Percentiles rank a stretch among this genome's conserved stretches.
Evolutionary conservation across 345 rosid genomes (phyloP).

Genomic region (Rhodamnia argentea): DNA sequence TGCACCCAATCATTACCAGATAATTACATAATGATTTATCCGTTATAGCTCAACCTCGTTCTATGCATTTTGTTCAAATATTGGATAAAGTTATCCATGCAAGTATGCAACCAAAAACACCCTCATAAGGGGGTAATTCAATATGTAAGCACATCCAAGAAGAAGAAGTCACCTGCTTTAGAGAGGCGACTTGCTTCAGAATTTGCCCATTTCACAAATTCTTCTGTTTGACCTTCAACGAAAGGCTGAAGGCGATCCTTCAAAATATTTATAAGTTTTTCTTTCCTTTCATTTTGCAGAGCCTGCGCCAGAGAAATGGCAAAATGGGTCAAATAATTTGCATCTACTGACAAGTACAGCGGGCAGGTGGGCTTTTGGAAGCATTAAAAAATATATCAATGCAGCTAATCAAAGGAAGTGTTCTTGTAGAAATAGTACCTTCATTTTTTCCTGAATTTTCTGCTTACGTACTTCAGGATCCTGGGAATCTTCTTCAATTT

Average conservation of each 20-base stretch:
- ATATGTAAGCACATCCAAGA: background rate
- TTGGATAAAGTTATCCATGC: background rate
- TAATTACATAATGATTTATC: background rate
- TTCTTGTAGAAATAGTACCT: slow-evolving; percentile 20
- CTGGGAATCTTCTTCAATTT: slow-evolving; percentile 39
- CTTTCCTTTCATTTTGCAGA: slow-evolving; percentile 68
- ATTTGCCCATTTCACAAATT: slow-evolving; percentile 64
- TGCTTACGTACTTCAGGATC: slow-evolving; percentile 37
- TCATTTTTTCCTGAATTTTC: slow-evolving; percentile 59
- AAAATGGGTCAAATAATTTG: background rate
- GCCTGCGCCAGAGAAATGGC: slow-evolving; percentile 36
- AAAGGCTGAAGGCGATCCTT: slow-evolving; percentile 64
- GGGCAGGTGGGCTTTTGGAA: background rate
- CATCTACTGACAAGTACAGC: background rate
- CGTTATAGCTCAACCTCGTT: background rate
- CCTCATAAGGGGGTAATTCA: background rate
- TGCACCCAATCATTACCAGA: background rate
- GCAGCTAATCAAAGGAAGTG: background rate
- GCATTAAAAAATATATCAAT: background rate
- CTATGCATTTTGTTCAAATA: background rate
- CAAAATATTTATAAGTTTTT: slow-evolving; percentile 48
- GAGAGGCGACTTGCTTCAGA: slow-evolving; percentile 75
- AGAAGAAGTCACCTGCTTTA: slow-evolving; percentile 39
- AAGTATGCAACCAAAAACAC: background rate
- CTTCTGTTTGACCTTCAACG: slow-evolving; percentile 50